Conservation (phyloP, 176 grass and related monocot genomes). For the Thalia dealbata region DNA sequence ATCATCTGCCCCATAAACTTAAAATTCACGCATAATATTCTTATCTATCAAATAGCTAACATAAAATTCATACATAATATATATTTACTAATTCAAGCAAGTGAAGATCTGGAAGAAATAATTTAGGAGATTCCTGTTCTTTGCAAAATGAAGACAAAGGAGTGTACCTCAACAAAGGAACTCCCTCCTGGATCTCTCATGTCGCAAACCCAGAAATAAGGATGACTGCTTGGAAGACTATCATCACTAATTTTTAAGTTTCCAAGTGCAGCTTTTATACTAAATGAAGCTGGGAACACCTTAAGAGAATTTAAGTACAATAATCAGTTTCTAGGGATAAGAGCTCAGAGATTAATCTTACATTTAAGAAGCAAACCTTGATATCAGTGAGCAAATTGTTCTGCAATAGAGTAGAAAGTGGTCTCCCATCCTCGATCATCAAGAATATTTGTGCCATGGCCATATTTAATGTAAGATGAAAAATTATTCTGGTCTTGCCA, state of each 20-base stretch:
- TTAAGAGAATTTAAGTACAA: conserved; percentile 23
- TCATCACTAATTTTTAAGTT: conserved; percentile 99
- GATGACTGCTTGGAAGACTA: conserved; percentile 55
- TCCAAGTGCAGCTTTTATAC: conserved; percentile 96
- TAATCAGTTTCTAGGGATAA: conserved; percentile 18
- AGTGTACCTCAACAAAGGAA: conserved; percentile 89
- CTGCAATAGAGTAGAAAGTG: conserved; percentile 77
- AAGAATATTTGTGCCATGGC: conserved; percentile 82
- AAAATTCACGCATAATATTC: not conserved
- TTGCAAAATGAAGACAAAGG: conserved; percentile 3
- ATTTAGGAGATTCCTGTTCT: conserved; percentile 11
- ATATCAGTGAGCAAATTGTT: conserved; percentile 92
- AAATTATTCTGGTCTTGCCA: conserved; percentile 90
- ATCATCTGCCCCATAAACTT: no score
- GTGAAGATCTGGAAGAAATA: not conserved
- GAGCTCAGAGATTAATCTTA: conserved; percentile 17
- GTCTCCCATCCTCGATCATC: conserved; percentile 61
- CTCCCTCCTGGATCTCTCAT: conserved; percentile 87
- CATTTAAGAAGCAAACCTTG: conserved; percentile 38
- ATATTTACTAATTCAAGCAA: conserved; percentile 4
- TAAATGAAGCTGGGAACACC: conserved; percentile 85
- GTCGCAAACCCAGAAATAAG: conserved; percentile 97
- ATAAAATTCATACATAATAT: no score
- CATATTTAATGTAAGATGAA: conserved; percentile 95
- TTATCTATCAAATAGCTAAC: not conserved